Conservation (phyloP, 805 yeast genomes). For the Crinitomyces ghanaensis region DNA sequence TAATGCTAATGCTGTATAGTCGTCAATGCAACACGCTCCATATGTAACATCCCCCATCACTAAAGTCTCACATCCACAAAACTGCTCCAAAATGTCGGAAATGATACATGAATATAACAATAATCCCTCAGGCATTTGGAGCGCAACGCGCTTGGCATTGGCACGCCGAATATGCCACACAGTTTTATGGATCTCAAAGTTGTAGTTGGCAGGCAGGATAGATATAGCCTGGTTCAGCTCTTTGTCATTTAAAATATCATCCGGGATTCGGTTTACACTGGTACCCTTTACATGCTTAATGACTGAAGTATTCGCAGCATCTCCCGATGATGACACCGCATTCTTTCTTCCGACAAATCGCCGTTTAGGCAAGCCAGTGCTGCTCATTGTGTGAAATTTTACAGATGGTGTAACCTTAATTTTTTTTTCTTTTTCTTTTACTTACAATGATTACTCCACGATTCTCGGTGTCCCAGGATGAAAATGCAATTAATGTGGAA, state of each 20-base stretch:
- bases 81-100: constrained; percentile 88
- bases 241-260: constrained; percentile 64
- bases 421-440: constrained; percentile 1
- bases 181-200: constrained; percentile 92
- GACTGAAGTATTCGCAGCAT: neutral
- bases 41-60: constrained; percentile 99
- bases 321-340: neutral
- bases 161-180: constrained; percentile 81
- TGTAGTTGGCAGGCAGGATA: constrained; percentile 80
- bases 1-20: constrained; percentile 81
- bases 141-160: constrained; percentile 70
- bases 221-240: constrained; percentile 77
- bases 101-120: constrained; percentile 77
- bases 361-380: constrained; percentile 29
- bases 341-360: constrained; percentile 50
- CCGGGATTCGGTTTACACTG: constrained; percentile 76
- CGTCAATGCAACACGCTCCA: constrained; percentile 98
- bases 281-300: constrained; percentile 8
- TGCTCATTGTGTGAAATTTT: neutral
- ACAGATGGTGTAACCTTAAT: neutral
- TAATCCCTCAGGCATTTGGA: constrained; percentile 97
- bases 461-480: constrained; percentile 68
- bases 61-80: constrained; percentile 71
- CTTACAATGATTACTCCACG: constrained; percentile 72
- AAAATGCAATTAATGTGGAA: constrained; percentile 49